Evolutionary conservation across 2,329 filamentous ascomycete genomes (phyloP).

Genomic region (Paracoccidioides brasiliensis): DNA sequence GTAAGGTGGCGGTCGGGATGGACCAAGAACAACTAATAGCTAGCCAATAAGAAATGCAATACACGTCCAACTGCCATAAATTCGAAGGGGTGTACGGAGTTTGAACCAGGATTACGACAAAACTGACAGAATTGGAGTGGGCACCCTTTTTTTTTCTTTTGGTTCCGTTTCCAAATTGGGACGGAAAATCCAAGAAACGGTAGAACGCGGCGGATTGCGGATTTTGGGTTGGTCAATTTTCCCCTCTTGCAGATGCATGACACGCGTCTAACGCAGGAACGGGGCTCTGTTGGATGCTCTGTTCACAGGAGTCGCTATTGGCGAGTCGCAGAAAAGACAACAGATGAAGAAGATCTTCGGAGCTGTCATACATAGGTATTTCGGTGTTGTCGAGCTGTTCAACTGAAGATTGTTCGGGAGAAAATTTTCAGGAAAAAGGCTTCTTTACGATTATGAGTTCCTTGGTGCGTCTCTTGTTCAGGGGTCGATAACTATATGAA

Average conservation of each 20-base stretch:
- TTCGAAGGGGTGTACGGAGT: no score
- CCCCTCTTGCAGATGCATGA: neutral
- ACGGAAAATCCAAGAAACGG: neutral
- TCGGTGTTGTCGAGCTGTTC: neutral
- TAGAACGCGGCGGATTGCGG: neutral
- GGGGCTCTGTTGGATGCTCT: neutral
- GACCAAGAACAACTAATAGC: neutral
- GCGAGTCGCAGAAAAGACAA: neutral
- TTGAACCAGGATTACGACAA: no score
- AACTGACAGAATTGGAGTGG: no score
- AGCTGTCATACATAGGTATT: no score
- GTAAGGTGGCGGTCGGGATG: no score
- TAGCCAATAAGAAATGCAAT: neutral
- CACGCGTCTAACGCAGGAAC: slow-evolving; percentile 1
- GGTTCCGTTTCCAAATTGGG: neutral
- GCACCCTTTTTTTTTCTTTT: neutral
- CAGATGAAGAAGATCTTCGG: neutral
- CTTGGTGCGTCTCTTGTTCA: neutral
- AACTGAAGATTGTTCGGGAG: neutral
- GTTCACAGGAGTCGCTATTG: neutral
- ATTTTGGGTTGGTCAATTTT: neutral
- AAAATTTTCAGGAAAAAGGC: neutral
- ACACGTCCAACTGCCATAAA: neutral
- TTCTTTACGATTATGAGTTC: neutral
- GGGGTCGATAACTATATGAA: neutral